phyloP scores from a whole-genome alignment of 768 basidiomycete species.

The Lanmaoa rubissima region DNA sequence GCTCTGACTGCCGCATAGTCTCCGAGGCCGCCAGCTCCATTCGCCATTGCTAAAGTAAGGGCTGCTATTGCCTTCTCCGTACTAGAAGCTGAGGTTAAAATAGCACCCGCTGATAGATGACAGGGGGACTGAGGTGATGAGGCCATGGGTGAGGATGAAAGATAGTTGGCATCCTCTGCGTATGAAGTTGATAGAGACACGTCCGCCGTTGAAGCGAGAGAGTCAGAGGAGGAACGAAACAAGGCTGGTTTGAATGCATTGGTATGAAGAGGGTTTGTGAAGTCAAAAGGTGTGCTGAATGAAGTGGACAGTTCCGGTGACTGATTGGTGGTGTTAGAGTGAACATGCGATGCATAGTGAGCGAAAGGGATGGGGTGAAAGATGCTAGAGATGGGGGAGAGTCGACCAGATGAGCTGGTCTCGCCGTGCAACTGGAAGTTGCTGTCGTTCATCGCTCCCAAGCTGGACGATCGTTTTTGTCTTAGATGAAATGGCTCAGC shows the following conservation, averaged over 20 bases:
- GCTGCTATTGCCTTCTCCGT: slow-evolving; percentile 62
- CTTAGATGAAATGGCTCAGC: slow-evolving; percentile 20
- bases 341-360: slow-evolving; percentile 12
- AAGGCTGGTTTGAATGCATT: slow-evolving; percentile 21
- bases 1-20: slow-evolving; percentile 53
- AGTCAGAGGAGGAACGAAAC: slow-evolving; percentile 20
- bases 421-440: slow-evolving; percentile 19
- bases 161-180: slow-evolving; percentile 4
- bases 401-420: slow-evolving; percentile 15
- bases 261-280: slow-evolving; percentile 25
- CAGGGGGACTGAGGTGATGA: slow-evolving; percentile 15
- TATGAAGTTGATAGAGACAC: slow-evolving; percentile 3
- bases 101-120: slow-evolving; percentile 1
- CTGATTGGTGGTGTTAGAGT: slow-evolving; percentile 11
- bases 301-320: slow-evolving; percentile 17
- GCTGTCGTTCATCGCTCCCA: slow-evolving; percentile 43
- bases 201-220: slow-evolving; percentile 12
- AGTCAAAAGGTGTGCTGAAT: slow-evolving; percentile 30
- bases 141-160: slow-evolving; percentile 7
- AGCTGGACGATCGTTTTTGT: slow-evolving; percentile 45
- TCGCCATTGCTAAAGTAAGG: slow-evolving; percentile 58
- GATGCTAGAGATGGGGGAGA: slow-evolving; percentile 26
- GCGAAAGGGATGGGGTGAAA: slow-evolving; percentile 12
- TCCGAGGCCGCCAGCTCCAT: slow-evolving; percentile 57
- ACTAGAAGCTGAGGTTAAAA: slow-evolving; percentile 37